A percentile compares a stretch with the other conserved stretches of the same genome.
Evolutionary conservation across 2,329 filamentous ascomycete genomes (phyloP).

Genomic region (Apiospora sp.): DNA sequence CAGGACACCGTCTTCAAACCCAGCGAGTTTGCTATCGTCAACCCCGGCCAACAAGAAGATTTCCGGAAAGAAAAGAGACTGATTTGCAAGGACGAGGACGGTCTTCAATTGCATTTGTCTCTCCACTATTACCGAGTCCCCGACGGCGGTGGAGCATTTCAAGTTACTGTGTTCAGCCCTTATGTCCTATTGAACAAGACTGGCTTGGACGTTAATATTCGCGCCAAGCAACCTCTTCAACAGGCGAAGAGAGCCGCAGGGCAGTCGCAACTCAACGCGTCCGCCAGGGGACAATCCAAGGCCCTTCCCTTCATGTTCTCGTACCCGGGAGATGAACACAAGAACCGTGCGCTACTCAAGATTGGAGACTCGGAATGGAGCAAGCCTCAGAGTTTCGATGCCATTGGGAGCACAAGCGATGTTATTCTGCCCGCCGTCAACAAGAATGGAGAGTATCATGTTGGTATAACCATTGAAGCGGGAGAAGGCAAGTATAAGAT

Average conservation of each 20-base stretch:
- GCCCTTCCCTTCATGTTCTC: constrained; percentile 96
- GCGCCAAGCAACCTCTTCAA: constrained; percentile 88
- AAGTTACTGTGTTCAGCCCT: constrained; percentile 92
- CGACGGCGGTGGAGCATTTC: constrained; percentile 93
- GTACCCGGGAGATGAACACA: constrained; percentile 85
- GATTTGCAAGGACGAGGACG: constrained; percentile 84
- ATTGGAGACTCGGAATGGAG: constrained; percentile 94
- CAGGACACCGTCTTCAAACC: constrained; percentile 94
- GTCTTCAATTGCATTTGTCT: constrained; percentile 79
- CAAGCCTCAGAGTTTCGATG: constrained; percentile 97
- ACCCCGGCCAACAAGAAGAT: constrained; percentile 85
- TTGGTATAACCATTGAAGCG: constrained; percentile 87
- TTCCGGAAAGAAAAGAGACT: constrained; percentile 85
- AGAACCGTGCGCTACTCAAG: constrained; percentile 88
- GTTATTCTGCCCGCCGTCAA: constrained; percentile 80
- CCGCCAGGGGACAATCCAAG: constrained; percentile 68
- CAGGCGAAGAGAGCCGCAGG: constrained; percentile 84
- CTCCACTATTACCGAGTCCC: constrained; percentile 92
- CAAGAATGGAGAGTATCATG: constrained; percentile 82
- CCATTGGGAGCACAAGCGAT: constrained; percentile 91
- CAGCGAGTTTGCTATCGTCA: constrained; percentile 97
- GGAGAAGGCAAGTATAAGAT: constrained; percentile 98
- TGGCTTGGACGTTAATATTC: constrained; percentile 85
- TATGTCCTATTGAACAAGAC: constrained; percentile 97
- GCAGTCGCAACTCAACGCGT: constrained; percentile 67